phyloP scores from a whole-genome alignment of 352 stramenopile genomes.

The Phytophthora foliorum region DNA sequence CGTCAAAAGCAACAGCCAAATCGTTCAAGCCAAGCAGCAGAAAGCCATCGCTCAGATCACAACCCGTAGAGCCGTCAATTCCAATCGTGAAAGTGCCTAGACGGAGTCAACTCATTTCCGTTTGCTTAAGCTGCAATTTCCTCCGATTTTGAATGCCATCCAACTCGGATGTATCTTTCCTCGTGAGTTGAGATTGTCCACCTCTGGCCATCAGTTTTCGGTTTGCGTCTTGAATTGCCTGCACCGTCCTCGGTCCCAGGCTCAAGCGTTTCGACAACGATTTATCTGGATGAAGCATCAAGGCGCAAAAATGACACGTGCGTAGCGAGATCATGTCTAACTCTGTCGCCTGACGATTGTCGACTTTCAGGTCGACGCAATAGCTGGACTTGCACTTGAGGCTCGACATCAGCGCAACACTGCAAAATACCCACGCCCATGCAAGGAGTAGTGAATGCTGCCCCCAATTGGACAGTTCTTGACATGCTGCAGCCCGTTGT shows the following conservation, averaged over 20 bases:
- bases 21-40: constrained; percentile 22
- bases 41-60: constrained; percentile 11
- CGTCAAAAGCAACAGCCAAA: constrained; percentile 33
- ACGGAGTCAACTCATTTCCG: neutral
- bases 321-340: constrained; percentile 22
- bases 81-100: neutral
- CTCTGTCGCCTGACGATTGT: neutral
- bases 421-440: constrained; percentile 73
- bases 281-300: neutral
- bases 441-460: constrained; percentile 70
- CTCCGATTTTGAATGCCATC: neutral
- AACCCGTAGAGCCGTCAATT: neutral
- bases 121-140: neutral
- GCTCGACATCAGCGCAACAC: constrained; percentile 15
- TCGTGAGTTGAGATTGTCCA: neutral
- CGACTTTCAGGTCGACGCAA: constrained; percentile 41
- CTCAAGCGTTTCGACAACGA: neutral
- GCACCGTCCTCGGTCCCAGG: too few relatives aligned
- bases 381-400: constrained; percentile 56
- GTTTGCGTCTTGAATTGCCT: neutral
- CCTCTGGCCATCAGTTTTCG: too few relatives aligned
- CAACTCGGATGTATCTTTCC: neutral
- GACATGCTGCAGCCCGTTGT: neutral
- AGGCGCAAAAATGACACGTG: constrained; percentile 43
- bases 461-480: constrained; percentile 53